Base-by-base conservation (phyloP, 2,329 filamentous ascomycete species). In the Stachybotrys elegans region DNA sequence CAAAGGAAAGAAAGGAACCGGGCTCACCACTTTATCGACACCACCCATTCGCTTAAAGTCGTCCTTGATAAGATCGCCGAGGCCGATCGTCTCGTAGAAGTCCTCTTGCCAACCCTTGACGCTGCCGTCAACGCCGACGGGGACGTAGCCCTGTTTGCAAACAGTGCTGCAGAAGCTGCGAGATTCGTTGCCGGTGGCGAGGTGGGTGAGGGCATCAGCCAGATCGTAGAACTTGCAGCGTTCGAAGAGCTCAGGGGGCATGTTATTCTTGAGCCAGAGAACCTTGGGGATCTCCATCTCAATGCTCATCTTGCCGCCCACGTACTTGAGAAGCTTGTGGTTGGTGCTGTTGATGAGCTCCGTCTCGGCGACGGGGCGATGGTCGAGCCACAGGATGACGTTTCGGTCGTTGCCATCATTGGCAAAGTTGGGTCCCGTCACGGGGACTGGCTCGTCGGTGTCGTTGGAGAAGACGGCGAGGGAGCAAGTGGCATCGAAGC, bases 251-350 rank as follows among this genome's bases (percentile, higher is more conserved):
- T 95, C 88, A 44, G 86, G 77, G 3, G 93, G 86, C 93, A 98
- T 97, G 69, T 97, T 81, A 68, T 95, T 95, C 78, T 97, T 97
- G 61, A 98, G 77, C 93, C 93, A 98, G 46, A 97, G 76, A 2
- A 96, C 88, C 71, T 98, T 98, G 51, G 93, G 93, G 44, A 98
- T 94, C 66, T 98, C 93, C 93, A 98, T 98, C 73, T 98, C 93
- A 52, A 96, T 92, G 63, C 89, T 95, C 93, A 98, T 98, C 63
- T 86, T 92, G 51, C 93, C 93, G 55, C 93, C 93, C 16, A 98
- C 93, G 61, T 98, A 98, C 59, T 90, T 86, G 47, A 98, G 80
- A 43, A 98, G 75, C 65, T 94, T 93, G 73, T 98, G 93, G 43
- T 84, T 78, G 3, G 93, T 97, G 43, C 82, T 81, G 65, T 98